Base-by-base conservation (phyloP, 2,329 filamentous ascomycete species). In the Hirsutella rhossiliensis region DNA sequence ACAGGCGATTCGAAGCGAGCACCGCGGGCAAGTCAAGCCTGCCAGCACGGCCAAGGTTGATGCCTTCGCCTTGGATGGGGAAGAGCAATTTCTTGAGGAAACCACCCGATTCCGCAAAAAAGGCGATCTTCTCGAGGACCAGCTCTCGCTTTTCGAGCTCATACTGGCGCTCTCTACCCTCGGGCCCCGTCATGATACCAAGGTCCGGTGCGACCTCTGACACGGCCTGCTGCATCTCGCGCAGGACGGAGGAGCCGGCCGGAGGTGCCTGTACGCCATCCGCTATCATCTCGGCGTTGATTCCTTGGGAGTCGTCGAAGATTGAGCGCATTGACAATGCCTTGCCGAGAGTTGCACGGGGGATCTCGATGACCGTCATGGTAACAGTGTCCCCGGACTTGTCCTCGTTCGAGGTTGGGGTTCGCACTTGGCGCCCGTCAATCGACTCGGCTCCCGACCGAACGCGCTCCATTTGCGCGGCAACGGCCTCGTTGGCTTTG, bases 281-380 rank as follows among this genome's bases (percentile, higher is more conserved):
- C 49, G 90, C 83, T 56, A 90, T 94, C 89, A 98, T 97, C 67
- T 98, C 92, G 0, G 84, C 76, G 54, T 97, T 97, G 66, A 98
- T 96, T 42, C 92, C 92, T 18, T 82, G 71, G n/a, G 72, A 78
- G 54, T 97, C 92, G 52, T 98, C 90, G 54, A 98, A 98, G 31
- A 97, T 78, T 13, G 86, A 87, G 34, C 87, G 84, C 67, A 98
- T 79, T 12, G 86, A 80, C n/a, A 94, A 65, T 0, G 90, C 92
- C 63, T 92, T 96, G 46, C 85, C 88, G 1, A 98, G 71, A 1
- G 76, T 73, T 28, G 86, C 80, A 49, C 82, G 78, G 0, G 92
- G 87, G 9, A 97, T 74, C 52, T 97, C 92, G 6, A 98, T 68
- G 9, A 98, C 73, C 0, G 87, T 94, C 48, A 98, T 81, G 59